A percentile compares a stretch with the other conserved stretches of the same genome.
phyloP scores from a whole-genome alignment of 306 rosid genomes.

The Acacia confusa region DNA sequence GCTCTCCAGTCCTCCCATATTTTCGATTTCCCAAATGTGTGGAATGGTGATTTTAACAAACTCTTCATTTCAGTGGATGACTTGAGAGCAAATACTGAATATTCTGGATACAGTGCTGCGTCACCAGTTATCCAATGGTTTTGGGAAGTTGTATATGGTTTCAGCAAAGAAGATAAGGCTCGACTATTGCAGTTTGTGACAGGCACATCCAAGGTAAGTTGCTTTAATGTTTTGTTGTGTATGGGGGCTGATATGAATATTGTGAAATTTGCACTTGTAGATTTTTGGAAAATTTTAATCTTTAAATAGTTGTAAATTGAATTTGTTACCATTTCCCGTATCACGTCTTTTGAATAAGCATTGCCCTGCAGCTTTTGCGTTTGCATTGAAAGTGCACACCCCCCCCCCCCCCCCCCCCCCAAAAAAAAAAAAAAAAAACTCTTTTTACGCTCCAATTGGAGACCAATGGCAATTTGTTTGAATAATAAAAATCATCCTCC shows the following conservation, averaged over 20 bases:
- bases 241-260: background rate
- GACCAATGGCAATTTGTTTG: background rate
- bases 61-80: conserved; percentile 84
- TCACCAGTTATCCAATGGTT: conserved; percentile 95
- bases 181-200: conserved; percentile 98
- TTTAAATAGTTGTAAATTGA: background rate
- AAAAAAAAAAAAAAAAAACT: too few species aligned
- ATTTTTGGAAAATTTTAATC: background rate
- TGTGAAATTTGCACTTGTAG: background rate
- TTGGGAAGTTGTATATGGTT: conserved; percentile 94
- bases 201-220: conserved; percentile 93
- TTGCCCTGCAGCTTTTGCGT: background rate
- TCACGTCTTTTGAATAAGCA: background rate
- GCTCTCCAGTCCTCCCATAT: background rate
- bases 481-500: conserved; percentile 6
- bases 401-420: too few species aligned
- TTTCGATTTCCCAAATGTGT: background rate
- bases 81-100: conserved; percentile 95
- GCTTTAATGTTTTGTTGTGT: background rate
- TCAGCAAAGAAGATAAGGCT: conserved; percentile 98
- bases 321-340: background rate
- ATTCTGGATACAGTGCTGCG: conserved; percentile 93
- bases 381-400: background rate
- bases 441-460: background rate
- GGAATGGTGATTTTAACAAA: conserved; percentile 25